A percentile compares a stretch with the other conserved stretches of the same genome.
Evolutionary conservation across 1,284 basidiomycete species (phyloP).

Genomic region (Malassezia globosa): DNA sequence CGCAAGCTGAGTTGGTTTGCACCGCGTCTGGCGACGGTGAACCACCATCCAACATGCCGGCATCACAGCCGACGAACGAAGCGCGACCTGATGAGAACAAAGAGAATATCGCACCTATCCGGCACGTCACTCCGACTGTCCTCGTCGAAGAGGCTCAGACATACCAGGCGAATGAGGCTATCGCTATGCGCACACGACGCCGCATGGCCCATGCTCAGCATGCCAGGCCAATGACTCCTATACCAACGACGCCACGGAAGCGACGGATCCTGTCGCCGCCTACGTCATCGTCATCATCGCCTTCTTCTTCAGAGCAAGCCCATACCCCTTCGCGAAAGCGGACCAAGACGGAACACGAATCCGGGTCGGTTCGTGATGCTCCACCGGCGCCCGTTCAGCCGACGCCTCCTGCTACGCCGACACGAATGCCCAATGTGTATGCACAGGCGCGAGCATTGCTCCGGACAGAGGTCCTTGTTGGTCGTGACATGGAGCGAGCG

Average conservation of each 20-base stretch:
- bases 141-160: constrained; percentile 20
- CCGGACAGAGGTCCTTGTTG: constrained; percentile 37
- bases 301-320: constrained; percentile 1
- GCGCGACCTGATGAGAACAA: constrained; percentile 38
- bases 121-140: constrained; percentile 19
- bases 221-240: background rate
- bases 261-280: constrained; percentile 16
- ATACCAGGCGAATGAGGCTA: constrained; percentile 19
- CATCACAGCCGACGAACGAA: too few species aligned
- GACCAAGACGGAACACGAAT: constrained; percentile 15
- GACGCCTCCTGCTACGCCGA: constrained; percentile 9
- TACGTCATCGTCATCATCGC: too few species aligned
- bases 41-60: too few species aligned
- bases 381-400: too few species aligned
- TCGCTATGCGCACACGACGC: constrained; percentile 24
- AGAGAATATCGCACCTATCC: constrained; percentile 43
- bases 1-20: too few species aligned
- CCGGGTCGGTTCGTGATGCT: constrained; percentile 6
- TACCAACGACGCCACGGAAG: constrained; percentile 3
- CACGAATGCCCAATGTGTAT: constrained; percentile 25
- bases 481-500: constrained; percentile 38
- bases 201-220: constrained; percentile 14
- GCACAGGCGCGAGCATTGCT: constrained; percentile 46
- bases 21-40: too few species aligned
- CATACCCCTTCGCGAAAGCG: constrained; percentile 13